Base-by-base conservation (phyloP, 257 asterid genomes). In the Rehmannia glutinosa region DNA sequence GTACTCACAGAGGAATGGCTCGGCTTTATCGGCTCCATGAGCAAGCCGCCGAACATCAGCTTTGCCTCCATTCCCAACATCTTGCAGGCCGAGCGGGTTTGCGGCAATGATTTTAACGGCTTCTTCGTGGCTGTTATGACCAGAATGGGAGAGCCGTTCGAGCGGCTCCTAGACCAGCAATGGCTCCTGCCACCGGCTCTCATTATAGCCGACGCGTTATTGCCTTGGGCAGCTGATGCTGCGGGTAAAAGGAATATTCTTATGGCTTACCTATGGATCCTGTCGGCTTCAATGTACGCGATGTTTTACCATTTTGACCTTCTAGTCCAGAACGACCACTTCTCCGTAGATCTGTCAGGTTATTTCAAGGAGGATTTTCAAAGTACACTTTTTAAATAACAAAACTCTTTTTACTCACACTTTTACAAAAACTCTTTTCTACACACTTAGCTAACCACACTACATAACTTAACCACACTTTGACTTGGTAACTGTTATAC, bases 71-170 rank as follows among this genome's bases (percentile, higher is more conserved):
- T 75, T 5, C 83, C 82, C 9, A 84, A 86, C 68, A 87, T 84
- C 13, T 28, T 89, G 16, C 96, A 87, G 32, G 80, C 92, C 5
- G 90, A 84, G 77, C 68, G 13, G 1, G 82, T n/a, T 4, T 83
- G 92, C 12, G 88, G 83, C 25, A 71, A 77, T 0, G 92, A 84
- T 57, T 6, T 62, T 3, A 0, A 0, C 0, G 83, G 49, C 20
- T 87, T 84, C 75, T 0, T 7, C 13, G n/a, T 8, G 42, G 89
- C 86, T 0, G 70, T 63, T 8, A 0, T 32, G 66, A 69, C 79
- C 21, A 79, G 77, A 6, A 54, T 84, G 82, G 89, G 74, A 42
- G 82, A 32, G 47, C 89, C 89, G 13, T 62, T 88, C 71, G 93
- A 82, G 46, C 57, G n/a, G 64, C 67, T 85, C 2, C 58, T 85